Percentiles rank a stretch among this genome's conserved stretches.
These are phyloP conservation scores for Zostera marina DNA, from an alignment of 116 monocot species.

Conservation along the genomic window DNA sequence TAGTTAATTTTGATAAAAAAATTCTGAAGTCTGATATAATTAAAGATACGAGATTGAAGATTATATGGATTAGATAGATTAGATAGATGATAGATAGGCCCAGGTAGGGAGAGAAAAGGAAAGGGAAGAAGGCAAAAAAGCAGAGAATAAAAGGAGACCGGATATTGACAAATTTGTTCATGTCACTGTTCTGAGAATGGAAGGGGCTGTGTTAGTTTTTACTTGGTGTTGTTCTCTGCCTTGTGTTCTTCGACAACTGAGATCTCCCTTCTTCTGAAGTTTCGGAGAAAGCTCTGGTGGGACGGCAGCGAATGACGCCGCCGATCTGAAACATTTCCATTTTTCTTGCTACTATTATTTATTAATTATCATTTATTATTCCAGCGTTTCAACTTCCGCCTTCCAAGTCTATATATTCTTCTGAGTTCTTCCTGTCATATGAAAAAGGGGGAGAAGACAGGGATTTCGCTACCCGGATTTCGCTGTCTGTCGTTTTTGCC, in stretches of 20 bases:
- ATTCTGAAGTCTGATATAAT: too few relatives aligned
- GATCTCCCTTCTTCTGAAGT: too few relatives aligned
- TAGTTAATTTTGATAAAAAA: too few relatives aligned
- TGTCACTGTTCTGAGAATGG: conserved; percentile 45
- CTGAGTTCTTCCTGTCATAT: background rate
- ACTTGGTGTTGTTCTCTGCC: too few relatives aligned
- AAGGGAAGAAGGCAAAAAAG: background rate
- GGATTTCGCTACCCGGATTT: background rate
- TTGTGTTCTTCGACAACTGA: too few relatives aligned
- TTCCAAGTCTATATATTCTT: background rate
- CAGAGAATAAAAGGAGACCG: conserved; percentile 34
- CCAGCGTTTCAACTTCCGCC: background rate
- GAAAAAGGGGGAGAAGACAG: background rate
- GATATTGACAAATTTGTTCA: conserved; percentile 42
- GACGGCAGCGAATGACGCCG: too few relatives aligned
- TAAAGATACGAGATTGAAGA: too few relatives aligned
- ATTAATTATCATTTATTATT: too few relatives aligned
- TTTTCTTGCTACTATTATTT: too few relatives aligned
- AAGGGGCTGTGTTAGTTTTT: too few relatives aligned
- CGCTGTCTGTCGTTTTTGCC: background rate
- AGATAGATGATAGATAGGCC: background rate
- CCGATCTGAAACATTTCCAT: too few relatives aligned
- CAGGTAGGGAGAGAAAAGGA: background rate
- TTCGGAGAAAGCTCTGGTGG: too few relatives aligned
- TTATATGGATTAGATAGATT: background rate